Evolutionary conservation across 495 filamentous ascomycete species (phyloP).

Genomic region (Ramalina intermedia): DNA sequence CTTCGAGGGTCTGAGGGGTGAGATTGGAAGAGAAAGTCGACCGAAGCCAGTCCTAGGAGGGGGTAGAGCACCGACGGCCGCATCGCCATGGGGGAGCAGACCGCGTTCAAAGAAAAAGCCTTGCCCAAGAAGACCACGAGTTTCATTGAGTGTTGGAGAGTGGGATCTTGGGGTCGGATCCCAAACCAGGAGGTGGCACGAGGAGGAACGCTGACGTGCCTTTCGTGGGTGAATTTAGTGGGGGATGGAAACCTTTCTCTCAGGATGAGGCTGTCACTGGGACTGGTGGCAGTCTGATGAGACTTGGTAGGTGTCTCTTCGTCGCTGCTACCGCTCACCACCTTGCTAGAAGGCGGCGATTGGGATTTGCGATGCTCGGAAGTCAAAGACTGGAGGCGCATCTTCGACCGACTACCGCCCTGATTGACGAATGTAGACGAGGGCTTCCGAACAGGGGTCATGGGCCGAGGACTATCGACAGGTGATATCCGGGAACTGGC

Average conservation of each 20-base stretch:
- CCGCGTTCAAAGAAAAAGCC: constrained; percentile 34
- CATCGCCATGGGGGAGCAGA: constrained; percentile 47
- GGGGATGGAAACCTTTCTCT: constrained; percentile 16
- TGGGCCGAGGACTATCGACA: constrained; percentile 34
- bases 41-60: constrained; percentile 40
- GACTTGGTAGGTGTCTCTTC: neutral
- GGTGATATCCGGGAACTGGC: constrained; percentile 44
- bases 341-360: neutral
- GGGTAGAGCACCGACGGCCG: constrained; percentile 47
- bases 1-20: neutral
- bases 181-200: constrained; percentile 11
- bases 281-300: constrained; percentile 14
- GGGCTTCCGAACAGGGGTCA: constrained; percentile 12
- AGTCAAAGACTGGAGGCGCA: constrained; percentile 7
- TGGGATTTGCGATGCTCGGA: constrained; percentile 4
- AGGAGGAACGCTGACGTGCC: constrained; percentile 14
- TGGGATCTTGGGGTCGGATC: neutral
- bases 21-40: constrained; percentile 26
- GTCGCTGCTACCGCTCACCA: neutral
- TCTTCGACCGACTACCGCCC: constrained; percentile 9
- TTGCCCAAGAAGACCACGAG: constrained; percentile 41
- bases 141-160: constrained; percentile 9
- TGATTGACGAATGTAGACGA: constrained; percentile 12
- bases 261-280: constrained; percentile 20
- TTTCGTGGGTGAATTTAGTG: constrained; percentile 7